Percentiles rank a stretch among this genome's conserved stretches.
Conservation (phyloP, 495 filamentous ascomycete genomes). For the Geopyxis carbonaria region DNA sequence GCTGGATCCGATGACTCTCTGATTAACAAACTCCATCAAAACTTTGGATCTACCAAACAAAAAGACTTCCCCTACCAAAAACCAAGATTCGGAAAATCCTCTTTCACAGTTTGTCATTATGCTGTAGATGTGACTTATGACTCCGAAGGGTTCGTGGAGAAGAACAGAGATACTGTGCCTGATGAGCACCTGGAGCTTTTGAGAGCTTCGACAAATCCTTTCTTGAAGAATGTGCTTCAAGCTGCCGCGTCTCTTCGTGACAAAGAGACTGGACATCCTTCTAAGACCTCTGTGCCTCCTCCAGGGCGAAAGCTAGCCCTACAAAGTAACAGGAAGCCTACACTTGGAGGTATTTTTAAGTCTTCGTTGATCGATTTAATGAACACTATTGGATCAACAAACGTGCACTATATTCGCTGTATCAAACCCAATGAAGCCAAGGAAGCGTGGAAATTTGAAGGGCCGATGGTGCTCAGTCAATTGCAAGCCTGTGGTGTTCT, state of each 20-base stretch:
- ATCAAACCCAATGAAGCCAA: conserved; percentile 99
- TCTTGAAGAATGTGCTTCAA: conserved; percentile 69
- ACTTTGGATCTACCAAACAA: conserved; percentile 79
- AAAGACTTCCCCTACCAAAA: conserved; percentile 84
- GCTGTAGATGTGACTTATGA: conserved; percentile 97
- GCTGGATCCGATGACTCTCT: conserved; percentile 98
- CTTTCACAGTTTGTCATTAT: conserved; percentile 98
- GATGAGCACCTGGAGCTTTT: conserved; percentile 95
- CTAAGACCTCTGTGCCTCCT: conserved; percentile 6
- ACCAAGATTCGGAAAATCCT: conserved; percentile 88
- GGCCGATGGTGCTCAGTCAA: conserved; percentile 96
- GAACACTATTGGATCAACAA: conserved; percentile 90
- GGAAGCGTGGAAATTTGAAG: conserved; percentile 94
- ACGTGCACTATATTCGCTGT: conserved; percentile 98
- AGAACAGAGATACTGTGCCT: conserved; percentile 96
- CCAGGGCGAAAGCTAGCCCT: conserved; percentile 6
- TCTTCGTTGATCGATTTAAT: conserved; percentile 96
- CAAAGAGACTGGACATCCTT: conserved; percentile 25
- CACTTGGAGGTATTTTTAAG: conserved; percentile 95
- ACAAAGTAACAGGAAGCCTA: conserved; percentile 77
- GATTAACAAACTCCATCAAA: conserved; percentile 90
- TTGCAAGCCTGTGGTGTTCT: conserved; percentile 95
- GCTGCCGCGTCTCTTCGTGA: conserved; percentile 75
- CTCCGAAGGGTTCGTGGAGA: conserved; percentile 99
- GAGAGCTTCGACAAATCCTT: conserved; percentile 63